A percentile compares a stretch with the other conserved stretches of the same genome.
These are phyloP conservation scores for Pseudozyma tsukubaensis DNA, from an alignment of 1,284 basidiomycete species.

Conservation along the genomic window DNA sequence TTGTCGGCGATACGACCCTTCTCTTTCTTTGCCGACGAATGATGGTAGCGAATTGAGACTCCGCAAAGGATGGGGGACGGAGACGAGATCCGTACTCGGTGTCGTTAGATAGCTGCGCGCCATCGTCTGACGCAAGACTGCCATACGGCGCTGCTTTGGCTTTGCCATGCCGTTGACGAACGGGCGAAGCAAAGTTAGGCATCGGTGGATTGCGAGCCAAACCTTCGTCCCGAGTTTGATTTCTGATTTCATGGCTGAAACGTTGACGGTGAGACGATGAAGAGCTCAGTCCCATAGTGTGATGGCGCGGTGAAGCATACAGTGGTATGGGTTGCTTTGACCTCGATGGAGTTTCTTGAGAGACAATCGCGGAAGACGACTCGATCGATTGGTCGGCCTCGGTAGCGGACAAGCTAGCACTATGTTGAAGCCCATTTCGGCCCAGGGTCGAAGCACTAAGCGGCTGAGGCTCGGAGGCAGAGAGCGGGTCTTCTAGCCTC, in stretches of 20 bases:
- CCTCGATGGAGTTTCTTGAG: neutral
- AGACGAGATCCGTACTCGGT: conserved; percentile 1
- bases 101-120: neutral
- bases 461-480: too few relatives aligned
- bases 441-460: too few relatives aligned
- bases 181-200: conserved; percentile 9
- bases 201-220: neutral
- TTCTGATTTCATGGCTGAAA: too few relatives aligned
- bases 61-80: conserved; percentile 51
- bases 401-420: too few relatives aligned
- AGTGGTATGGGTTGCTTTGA: neutral
- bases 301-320: neutral
- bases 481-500: too few relatives aligned
- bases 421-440: too few relatives aligned
- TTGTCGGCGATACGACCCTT: conserved; percentile 47
- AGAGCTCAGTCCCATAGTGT: neutral
- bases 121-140: neutral
- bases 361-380: neutral
- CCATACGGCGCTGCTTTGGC: conserved; percentile 5
- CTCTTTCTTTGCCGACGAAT: conserved; percentile 54
- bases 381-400: neutral
- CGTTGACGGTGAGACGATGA: neutral
- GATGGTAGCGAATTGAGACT: conserved; percentile 60
- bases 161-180: conserved; percentile 31
- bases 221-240: neutral